Conservation (phyloP, 371 early-diverging fungal species). For the Lichtheimia ornata region DNA sequence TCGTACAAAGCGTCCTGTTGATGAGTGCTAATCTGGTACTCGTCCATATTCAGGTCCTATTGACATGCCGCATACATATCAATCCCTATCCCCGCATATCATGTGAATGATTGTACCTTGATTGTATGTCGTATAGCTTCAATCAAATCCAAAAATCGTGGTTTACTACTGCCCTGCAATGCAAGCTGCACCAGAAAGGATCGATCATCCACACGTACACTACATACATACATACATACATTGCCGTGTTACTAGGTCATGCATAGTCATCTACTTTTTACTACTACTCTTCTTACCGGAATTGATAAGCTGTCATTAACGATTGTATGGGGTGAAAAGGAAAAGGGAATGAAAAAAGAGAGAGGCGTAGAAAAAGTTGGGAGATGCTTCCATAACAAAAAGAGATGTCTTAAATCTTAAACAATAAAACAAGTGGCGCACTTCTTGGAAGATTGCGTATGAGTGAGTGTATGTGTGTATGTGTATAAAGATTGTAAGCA, state of each 20-base stretch:
- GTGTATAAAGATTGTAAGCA: not conserved
- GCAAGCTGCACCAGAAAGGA: conserved; percentile 17
- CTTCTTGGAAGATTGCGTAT: not conserved
- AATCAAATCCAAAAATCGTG: conserved; percentile 17
- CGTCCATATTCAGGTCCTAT: conserved; percentile 9
- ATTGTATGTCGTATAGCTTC: conserved; percentile 17
- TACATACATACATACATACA: conserved; percentile 12
- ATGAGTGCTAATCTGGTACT: conserved; percentile 19
- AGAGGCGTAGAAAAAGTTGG: not conserved
- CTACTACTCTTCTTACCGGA: conserved; percentile 18
- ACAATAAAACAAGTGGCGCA: conserved; percentile 2
- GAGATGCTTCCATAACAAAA: not conserved
- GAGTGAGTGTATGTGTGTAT: conserved; percentile 5
- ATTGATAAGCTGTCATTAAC: conserved; percentile 15
- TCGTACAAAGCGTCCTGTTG: conserved; percentile 11
- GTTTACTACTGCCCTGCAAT: conserved; percentile 19
- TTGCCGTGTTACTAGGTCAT: not conserved
- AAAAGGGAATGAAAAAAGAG: not conserved
- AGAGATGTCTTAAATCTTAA: conserved; percentile 5
- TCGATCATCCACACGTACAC: conserved; percentile 25
- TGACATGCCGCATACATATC: not conserved
- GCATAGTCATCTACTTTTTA: not conserved
- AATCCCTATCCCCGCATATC: not conserved
- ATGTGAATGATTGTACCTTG: conserved; percentile 11
- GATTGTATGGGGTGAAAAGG: not conserved